Evolutionary conservation across 495 filamentous ascomycete genomes (phyloP), one percentile per base, ranked within the genome.

Genomic region (Parathielavia hyrcaniae): DNA sequence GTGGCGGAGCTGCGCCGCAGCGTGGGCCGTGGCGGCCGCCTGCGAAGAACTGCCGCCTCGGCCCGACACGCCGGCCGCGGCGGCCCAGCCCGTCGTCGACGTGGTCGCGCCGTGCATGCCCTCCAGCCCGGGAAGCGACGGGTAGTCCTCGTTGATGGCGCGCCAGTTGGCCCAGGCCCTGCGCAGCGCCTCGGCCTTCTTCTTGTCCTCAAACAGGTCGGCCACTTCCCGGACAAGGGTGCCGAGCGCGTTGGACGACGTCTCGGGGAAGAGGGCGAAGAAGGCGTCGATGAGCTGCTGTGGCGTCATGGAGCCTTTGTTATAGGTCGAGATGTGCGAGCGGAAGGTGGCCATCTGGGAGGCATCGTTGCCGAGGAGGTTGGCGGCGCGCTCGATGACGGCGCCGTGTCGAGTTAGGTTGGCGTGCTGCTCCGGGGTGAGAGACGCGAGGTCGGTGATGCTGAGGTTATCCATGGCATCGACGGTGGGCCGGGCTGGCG

Each of bases 81-180:
- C 71, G 0, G 77, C 79, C 80, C 80, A 83, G 12, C 77, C 78
- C 32, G 70, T 74, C 20, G 66, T 73, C 0, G 79, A 67, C 0
- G 74, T 77, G 0, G 75, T 76, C 7, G 70, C 73, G 12, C 76
- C 74, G 38, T 69, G 76, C 71, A 83, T 75, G 49, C 86, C 86
- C 48, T 81, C 77, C 2, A 88, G 76, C 0, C 85, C 83, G 3
- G 91, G 91, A 0, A 98, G 80, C 0, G 89, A 87, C 0, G 93
- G 93, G 65, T 97, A 98, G 71, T 98, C 92, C 71, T 97, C 93
- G 63, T 96, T 92, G 65, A 92, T 89, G 11, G 89, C 91, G 14
- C 87, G 89, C 89, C 93, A 95, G 71, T 96, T 88, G 59, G 87
- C 88, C 92, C 91, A 97, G 5, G 91, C 85, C 61, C 83, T 86